Conservation (phyloP, 1,284 basidiomycete genomes). For the Salmacisia buchloeana region DNA sequence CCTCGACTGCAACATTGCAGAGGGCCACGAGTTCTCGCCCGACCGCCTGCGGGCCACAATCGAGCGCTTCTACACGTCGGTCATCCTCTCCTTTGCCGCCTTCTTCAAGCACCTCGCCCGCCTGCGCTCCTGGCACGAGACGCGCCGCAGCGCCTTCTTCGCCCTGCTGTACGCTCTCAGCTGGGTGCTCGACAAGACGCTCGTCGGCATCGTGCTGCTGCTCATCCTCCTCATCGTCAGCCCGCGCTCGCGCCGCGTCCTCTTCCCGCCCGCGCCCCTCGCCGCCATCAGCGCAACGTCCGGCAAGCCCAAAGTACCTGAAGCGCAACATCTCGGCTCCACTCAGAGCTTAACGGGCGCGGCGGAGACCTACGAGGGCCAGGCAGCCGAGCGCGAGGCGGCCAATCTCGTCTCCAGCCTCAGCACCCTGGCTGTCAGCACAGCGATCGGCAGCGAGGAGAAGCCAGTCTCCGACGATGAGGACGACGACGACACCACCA, state of each 20-base stretch:
- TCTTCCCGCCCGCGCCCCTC: conserved; percentile 58
- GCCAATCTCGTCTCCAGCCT: conserved; percentile 53
- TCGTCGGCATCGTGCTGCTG: conserved; percentile 41
- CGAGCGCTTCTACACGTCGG: conserved; percentile 57
- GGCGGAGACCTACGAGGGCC: conserved; percentile 53
- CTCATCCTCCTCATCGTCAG: conserved; percentile 55
- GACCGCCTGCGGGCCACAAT: conserved; percentile 57
- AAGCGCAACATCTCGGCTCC: conserved; percentile 42
- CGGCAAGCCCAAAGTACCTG: conserved; percentile 40
- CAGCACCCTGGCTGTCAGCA: conserved; percentile 51
- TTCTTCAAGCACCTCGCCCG: conserved; percentile 56
- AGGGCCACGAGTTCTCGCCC: conserved; percentile 55
- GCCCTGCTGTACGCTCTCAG: conserved; percentile 25
- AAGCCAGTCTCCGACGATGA: conserved; percentile 18
- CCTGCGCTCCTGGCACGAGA: conserved; percentile 58
- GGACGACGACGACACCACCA: conserved; percentile 14
- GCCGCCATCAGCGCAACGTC: conserved; percentile 49
- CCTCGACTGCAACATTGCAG: conserved; percentile 55
- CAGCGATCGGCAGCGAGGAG: conserved; percentile 52
- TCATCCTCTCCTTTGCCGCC: conserved; percentile 54
- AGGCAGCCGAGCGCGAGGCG: conserved; percentile 55
- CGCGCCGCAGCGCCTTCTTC: conserved; percentile 54
- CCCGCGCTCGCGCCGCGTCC: conserved; percentile 53
- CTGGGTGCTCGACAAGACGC: conserved; percentile 16
- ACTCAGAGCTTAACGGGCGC: conserved; percentile 32